phyloP scores from a whole-genome alignment of 805 yeast species.

The Zygosaccharomyces rouxii region DNA sequence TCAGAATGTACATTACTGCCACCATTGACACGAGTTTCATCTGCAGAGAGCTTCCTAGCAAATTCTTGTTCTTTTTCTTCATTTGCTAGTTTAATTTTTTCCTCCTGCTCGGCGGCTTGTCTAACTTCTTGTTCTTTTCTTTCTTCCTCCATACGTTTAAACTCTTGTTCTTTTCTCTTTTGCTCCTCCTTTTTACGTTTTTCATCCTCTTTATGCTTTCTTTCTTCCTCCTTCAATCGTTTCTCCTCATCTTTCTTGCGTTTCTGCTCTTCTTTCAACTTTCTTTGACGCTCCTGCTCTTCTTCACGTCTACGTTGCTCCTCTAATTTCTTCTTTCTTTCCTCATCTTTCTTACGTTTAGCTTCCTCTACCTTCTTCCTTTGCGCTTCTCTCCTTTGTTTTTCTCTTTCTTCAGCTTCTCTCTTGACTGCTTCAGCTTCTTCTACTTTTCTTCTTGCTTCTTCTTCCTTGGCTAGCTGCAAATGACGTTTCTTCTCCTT shows the following conservation, averaged over 20 bases:
- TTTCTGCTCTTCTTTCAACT: conserved; percentile 38
- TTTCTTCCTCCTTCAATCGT: conserved; percentile 32
- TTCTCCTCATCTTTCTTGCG: conserved; percentile 38
- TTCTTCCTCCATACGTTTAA: conserved; percentile 32
- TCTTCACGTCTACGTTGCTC: conserved; percentile 41
- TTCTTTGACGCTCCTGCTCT: conserved; percentile 38
- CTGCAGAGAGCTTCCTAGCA: conserved; percentile 19
- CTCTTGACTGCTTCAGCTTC: conserved; percentile 47
- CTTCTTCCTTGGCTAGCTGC: conserved; percentile 62
- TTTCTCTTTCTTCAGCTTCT: conserved; percentile 41
- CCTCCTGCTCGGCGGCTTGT: conserved; percentile 19
- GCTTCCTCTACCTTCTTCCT: conserved; percentile 40
- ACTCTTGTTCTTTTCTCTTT: conserved; percentile 38
- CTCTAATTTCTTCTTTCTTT: conserved; percentile 39
- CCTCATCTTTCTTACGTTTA: conserved; percentile 38
- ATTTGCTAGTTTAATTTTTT: conserved; percentile 7
- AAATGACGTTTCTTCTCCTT: conserved; percentile 63
- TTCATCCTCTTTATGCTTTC: conserved; percentile 30
- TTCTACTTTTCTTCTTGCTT: conserved; percentile 50
- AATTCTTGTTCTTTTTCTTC: conserved; percentile 23
- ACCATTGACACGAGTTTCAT: conserved; percentile 5
- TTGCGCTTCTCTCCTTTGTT: conserved; percentile 38
- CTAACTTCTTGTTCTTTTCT: conserved; percentile 22
- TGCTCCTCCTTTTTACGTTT: conserved; percentile 26
- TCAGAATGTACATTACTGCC: background rate